These are phyloP conservation scores for Cladorrhinum sp. DNA, from an alignment of 2,329 filamentous ascomycete species.

Conservation along the genomic window DNA sequence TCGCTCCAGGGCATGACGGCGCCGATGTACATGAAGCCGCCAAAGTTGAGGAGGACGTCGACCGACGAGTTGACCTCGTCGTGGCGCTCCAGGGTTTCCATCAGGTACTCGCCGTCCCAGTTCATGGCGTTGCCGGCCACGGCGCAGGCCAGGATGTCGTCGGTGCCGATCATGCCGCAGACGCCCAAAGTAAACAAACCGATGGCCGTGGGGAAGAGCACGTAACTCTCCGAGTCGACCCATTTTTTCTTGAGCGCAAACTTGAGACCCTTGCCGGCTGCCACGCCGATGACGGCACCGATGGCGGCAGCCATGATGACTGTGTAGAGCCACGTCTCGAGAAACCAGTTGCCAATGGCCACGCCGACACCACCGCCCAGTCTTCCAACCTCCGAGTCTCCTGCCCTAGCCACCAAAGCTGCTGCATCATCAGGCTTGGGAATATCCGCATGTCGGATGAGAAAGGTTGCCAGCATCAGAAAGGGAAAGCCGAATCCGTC, in stretches of 20 bases:
- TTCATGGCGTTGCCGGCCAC: conserved; percentile 58
- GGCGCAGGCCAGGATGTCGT: conserved; percentile 60
- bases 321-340: conserved; percentile 60
- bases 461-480: conserved; percentile 54
- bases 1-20: conserved; percentile 53
- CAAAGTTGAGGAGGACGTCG: conserved; percentile 58
- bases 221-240: conserved; percentile 54
- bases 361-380: conserved; percentile 50
- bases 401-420: too few species aligned
- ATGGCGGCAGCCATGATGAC: conserved; percentile 52
- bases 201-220: conserved; percentile 50
- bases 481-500: conserved; percentile 63
- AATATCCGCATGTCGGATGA: conserved; percentile 57
- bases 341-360: conserved; percentile 54
- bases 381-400: conserved; percentile 46
- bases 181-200: conserved; percentile 57
- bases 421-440: too few species aligned
- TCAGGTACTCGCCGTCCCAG: conserved; percentile 60
- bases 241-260: conserved; percentile 46
- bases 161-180: conserved; percentile 54
- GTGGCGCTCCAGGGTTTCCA: conserved; percentile 52
- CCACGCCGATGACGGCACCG: conserved; percentile 49
- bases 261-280: conserved; percentile 45
- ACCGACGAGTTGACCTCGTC: conserved; percentile 60
- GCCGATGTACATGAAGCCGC: conserved; percentile 59